Evolutionary conservation across 2,329 filamentous ascomycete genomes (phyloP), one percentile per base, ranked within the genome.

Genomic region (Colletotrichum liaoningense): DNA sequence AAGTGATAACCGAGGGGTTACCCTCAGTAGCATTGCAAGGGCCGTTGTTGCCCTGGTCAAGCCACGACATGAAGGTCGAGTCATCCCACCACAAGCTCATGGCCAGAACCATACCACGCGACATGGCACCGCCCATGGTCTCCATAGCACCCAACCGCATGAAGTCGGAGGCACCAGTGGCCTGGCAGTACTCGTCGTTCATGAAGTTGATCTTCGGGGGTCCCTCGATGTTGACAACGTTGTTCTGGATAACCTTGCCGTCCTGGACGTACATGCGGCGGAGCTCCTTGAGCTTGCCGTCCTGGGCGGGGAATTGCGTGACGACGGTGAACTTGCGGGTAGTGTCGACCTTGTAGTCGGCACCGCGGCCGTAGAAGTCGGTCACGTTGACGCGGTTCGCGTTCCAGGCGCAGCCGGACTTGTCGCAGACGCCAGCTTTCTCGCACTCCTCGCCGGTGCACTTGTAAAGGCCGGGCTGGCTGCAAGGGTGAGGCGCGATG

Each of bases 401-500:
- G 76, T 84, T 84, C 73, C 80, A 80, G 12, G 78, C 78, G 74
- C 83, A 85, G n/a, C 83, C 83, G 24, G 74, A 76, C 67, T 81
- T 80, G 59, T 84, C 83, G 71, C 83, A 85, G 6, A 81, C 79
- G n/a, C 81, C 80, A 5, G 75, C 28, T 46, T 67, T 76, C 9
- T 76, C 78, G 68, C 79, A 80, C 63, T 80, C 74, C 26, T 73
- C 77, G 16, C 73, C 78, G 7, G 69, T 71, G 83, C 88, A 90
- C 63, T 75, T 68, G 75, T 78, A 79, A 3, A 80, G 83, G 65
- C 85, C 86, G 11, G 81, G 78, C 42, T 81, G 79, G 74, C 82
- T 84, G 83, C 90, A 92, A 22, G 87, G 84, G 80, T 92, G 90
- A 22, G 90, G 89, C 2, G 90, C 92, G 75, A 87, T 86, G 35